Evolutionary conservation across 192 early-diverging fungal species (phyloP), one percentile per base, ranked within the genome.

Genomic region (Linnemannia exigua): DNA sequence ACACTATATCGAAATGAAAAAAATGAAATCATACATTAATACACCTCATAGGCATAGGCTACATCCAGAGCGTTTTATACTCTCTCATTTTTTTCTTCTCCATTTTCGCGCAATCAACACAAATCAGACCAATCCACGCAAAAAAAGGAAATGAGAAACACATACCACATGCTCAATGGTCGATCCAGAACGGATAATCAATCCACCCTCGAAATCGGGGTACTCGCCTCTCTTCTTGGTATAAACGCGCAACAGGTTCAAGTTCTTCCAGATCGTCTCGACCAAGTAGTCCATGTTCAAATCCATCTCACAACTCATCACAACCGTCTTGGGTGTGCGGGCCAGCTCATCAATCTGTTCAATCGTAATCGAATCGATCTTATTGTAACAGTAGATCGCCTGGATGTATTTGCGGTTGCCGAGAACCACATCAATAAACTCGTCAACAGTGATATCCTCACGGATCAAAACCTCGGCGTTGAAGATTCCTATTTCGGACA

Each of bases 381-480:
- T 99, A 93, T 99, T 99, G 91, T 96, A 96, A 75, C 92, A 92
- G 88, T 99, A 99, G 36, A 99, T 90, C 78, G 97, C 98, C n/a
- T 93, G 92, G 44, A 99, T 92, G 81, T 99, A 98, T 85, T 97
- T 98, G 72, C 98, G 93, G 91, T 99, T 99, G 33, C 98, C 98
- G 20, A 99, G 92, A 8, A 99, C 95, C n/a, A 99, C 96, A 88
- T 99, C 99, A 81, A 99, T 97, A 87, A 99, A 99, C 81, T 99
- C 94, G 82, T 99, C 99, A 8, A 99, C 95, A 25, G 94, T 97
- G 72, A 96, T 94, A 85, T 99, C 99, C 89, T 99, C 98, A 71
- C 99, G 96, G 73, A 99, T 94, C 79, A 99, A 90, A 9, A 99
- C 94, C 82, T 99, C 98, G 7, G 98, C 98, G 80, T 99, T 99